Evolutionary conservation across 257 asterid genomes (phyloP), one percentile per base, ranked within the genome.

Genomic region (Solanum sitiens): DNA sequence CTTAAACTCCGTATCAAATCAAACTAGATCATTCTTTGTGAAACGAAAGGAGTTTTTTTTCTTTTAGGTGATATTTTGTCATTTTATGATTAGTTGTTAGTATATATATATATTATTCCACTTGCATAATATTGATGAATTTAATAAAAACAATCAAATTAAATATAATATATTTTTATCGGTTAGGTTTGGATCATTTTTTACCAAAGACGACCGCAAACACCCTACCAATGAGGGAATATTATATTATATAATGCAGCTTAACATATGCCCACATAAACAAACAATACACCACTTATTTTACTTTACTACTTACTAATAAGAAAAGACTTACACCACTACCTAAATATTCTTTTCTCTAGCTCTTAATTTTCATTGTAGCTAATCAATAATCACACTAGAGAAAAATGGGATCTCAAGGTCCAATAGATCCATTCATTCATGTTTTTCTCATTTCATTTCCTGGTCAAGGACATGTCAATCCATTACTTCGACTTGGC

Each of bases 401-500:
- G 71, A 63, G 71, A n/a, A 63, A 63, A n/a, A 63, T 63, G 71
- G 33, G 71, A 21, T 63, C 71, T 63, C 71, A 63, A n/a, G 33
- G 71, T 63, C 4, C 14, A 23, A 23, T 61, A 1, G 56, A 27
- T 61, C 39, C 87, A n/a, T 53, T 86, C 65, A 88, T 87, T 40
- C 99, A 96, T 47, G 89, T 91, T 3, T 89, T 93, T 87, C 83
- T 94, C 87, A 96, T 96, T 0, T 94, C 94, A 2, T 95, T 93
- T 82, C 98, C 98, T 0, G 97, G 94, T 1, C 98, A 94, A 86
- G 99, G 99, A 32, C 98, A 96, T 84, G 91, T 95, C 3, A 96
- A 95, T 77, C 98, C 99, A 6, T 92, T 96, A 16, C 98, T 96
- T 83, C 90, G 98, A 13, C 90, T 96, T 11, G 97, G 90, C 86